Evolutionary conservation across 306 rosid genomes (phyloP), one percentile per base, ranked within the genome.

Genomic region (Ochetophila trinervis): DNA sequence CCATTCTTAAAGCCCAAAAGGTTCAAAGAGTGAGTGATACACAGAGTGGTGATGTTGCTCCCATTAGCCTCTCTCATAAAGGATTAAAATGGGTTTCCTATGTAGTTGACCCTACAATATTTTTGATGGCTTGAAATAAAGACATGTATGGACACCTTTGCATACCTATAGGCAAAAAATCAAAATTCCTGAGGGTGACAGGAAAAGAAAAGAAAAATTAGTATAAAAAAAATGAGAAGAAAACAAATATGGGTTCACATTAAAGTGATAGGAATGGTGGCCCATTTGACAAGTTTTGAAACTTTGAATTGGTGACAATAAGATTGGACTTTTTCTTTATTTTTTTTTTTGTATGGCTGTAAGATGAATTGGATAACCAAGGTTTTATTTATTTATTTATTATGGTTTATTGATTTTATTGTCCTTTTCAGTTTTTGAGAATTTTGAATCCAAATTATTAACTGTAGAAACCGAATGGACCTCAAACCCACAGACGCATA

Each of bases 101-200:
- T 4, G 5, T 27, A 19, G 24, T 45, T 59, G 36, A 62, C 66
- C 79, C 66, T 75, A 35, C 66, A 53, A 30, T 19, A 13, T 16
- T 19, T 59, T 13, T 1, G 42, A 67, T 59, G 30, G 57, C 56
- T 5, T 24, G 27, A 58, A 23, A 48, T 50, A 53, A 70, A 53
- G 75, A 62, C 63, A 37, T 74, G 62, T 49, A 42, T 63, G 42
- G 69, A 74, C 74, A 67, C 68, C 59, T 20, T 22, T 53, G 57
- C 14, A 9, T 8, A 21, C 17, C 24, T 3, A 20, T 35, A 35
- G 53, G 54, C 18, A 30, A 58, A 35, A 64, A 42, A 50, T 70
- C 54, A 62, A 17, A 27, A 13, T 36, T 2, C 50, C 23, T 30
- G 62, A 66, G 63, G 42, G 68, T 62, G 68, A 54, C 74, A 10